Evolutionary conservation across 495 filamentous ascomycete species (phyloP), one percentile per base, ranked within the genome.

Genomic region (Tuber magnatum): DNA sequence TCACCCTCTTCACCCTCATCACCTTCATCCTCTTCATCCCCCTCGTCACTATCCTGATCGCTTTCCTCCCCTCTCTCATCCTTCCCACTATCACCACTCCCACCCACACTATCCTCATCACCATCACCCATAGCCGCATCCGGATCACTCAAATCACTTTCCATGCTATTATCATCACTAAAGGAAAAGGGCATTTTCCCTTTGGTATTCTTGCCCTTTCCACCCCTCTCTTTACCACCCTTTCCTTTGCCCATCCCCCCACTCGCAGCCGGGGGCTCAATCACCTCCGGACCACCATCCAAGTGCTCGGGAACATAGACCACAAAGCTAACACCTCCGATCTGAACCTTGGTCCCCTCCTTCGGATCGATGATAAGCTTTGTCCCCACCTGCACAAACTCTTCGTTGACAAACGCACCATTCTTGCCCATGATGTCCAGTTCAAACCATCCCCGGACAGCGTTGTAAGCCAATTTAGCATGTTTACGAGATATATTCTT

Each of bases 401-500:
- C 87, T 46, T 92, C 91, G 71, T 97, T 91, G 70, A 92, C 89
- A 76, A 94, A 97, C 44, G 92, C 91, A 43, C 93, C 93, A 81
- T 97, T 97, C 78, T 90, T 88, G 71, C 94, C 93, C 80, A 94
- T 85, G 5, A 96, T 89, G 56, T 91, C 86, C 79, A 95, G 89
- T 81, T 96, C 91, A 76, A 94, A 99, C 22, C 90, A 83, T 73
- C 90, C 87, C 76, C 87, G 88, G 35, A 90, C 87, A 75, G 90
- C 90, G 80, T 94, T 94, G 83, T 92, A 98, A 20, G 88, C 84
- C 72, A 99, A 94, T 80, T 89, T 91, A 48, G 94, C 88, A 83
- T 99, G 95, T 81, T 91, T 87, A 56, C 94, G 88, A 9, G 94
- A 97, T 48, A 98, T 97, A 39, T 88, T 90, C 72, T 91, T 91